Base-by-base conservation (phyloP, 805 yeast species). In the Wickerhamiella kazuoi region DNA sequence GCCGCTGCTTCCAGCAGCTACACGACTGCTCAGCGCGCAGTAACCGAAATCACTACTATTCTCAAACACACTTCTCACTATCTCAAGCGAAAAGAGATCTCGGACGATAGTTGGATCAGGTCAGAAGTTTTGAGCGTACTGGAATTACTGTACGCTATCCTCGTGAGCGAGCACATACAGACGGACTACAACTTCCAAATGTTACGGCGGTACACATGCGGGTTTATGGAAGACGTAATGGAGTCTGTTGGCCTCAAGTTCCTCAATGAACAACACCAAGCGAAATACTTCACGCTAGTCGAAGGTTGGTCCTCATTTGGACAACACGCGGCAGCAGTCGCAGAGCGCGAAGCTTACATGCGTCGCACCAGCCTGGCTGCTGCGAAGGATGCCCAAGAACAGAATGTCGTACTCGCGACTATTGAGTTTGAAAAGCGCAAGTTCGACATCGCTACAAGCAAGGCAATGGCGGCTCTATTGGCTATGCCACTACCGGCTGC, bases 291-390 rank as follows among this genome's bases (percentile, higher is more conserved):
- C 60, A 72, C 75, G 35, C 78, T 72, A 50, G 62, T 90, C 41
- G 86, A 80, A 47, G 93, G 82, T 54, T 90, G 99, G 99, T 84
- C 95, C 55, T 94, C 93, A 0, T 74, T 72, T 56, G 96, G 97
- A 2, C 76, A 72, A 38, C 64, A 74, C 19, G 67, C 72, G 7
- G 52, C 64, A 1, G 51, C 75, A 2, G 71, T 83, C 2, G 74
- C 72, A 23, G 79, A 77, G 32, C 64, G 95, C 34, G 83, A 83
- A 46, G 54, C 61, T 1, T 76, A 76, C 73, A 64, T 72, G 62
- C 39, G 64, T 16, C 50, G 53, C 11, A 46, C 52, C 0, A 60
- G 57, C 1, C 38, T 58, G 15, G 49, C 65, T 52, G 43, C 71
- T 59, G 35, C 57, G 19, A 39, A 39, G 15, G 46, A 40, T 5